Percentiles rank a stretch among this genome's conserved stretches.
These are phyloP conservation scores for Globisporangium polare DNA, from an alignment of 352 stramenopile species.

Conservation along the genomic window DNA sequence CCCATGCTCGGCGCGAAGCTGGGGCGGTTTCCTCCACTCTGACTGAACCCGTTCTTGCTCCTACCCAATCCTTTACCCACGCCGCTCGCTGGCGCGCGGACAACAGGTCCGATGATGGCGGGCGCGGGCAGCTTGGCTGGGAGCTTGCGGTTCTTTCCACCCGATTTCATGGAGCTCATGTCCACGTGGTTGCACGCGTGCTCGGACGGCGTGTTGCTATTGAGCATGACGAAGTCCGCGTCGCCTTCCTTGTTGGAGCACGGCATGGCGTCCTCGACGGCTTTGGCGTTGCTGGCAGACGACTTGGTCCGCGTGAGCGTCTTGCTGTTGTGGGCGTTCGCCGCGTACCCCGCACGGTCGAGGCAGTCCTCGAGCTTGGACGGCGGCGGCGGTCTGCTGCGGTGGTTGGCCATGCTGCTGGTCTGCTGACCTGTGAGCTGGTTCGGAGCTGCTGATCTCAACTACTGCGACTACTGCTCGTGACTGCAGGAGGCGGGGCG, in stretches of 20 bases:
- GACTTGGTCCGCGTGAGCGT: conserved; percentile 8
- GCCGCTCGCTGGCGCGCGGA: conserved; percentile 3
- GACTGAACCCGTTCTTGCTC: conserved; percentile 10
- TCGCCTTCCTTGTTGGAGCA: conserved; percentile 16
- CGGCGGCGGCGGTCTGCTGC: background rate
- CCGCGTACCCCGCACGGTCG: conserved; percentile 8
- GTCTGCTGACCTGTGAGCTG: background rate
- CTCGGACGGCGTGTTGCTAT: conserved; percentile 25
- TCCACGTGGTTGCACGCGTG: conserved; percentile 16
- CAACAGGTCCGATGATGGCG: conserved; percentile 18
- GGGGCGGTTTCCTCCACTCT: conserved; percentile 12
- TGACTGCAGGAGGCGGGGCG: conserved; percentile 1
- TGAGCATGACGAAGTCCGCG: conserved; percentile 16
- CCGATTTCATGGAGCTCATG: conserved; percentile 2
- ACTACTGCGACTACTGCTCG: background rate
- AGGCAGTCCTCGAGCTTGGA: conserved; percentile 8
- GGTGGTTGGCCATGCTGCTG: background rate
- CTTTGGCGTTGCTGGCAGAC: background rate
- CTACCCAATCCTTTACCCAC: conserved; percentile 7
- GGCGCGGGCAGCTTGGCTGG: conserved; percentile 18
- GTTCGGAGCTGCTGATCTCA: background rate
- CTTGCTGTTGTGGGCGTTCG: background rate
- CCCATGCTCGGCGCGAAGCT: conserved; percentile 26
- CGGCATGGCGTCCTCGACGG: conserved; percentile 12
- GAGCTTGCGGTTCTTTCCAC: background rate